Conservation (phyloP, 75 land plant genomes). For the Gnetum montanum region DNA sequence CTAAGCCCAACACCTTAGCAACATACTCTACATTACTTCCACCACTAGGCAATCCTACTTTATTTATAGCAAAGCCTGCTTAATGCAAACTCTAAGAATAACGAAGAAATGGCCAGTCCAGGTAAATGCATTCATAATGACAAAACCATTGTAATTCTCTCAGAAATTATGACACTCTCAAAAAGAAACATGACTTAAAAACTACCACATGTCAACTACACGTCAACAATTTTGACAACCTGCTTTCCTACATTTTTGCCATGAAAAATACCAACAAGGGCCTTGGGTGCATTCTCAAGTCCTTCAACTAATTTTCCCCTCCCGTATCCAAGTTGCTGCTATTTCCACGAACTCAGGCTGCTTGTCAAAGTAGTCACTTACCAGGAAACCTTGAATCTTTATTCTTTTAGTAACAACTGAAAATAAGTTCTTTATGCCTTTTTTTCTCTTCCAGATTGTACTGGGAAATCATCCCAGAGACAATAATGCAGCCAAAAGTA, state of each 20-base stretch:
- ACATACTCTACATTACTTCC: too few relatives aligned
- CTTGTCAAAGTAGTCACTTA: constrained; percentile 31
- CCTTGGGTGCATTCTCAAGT: constrained; percentile 63
- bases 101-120: too few relatives aligned
- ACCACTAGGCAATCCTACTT: too few relatives aligned
- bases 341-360: constrained; percentile 36
- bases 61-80: too few relatives aligned
- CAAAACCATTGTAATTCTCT: too few relatives aligned
- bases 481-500: constrained; percentile 16
- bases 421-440: constrained; percentile 8
- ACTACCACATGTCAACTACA: too few relatives aligned
- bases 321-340: constrained; percentile 18
- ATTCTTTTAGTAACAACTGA: constrained; percentile 2
- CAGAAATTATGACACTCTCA: too few relatives aligned
- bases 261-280: constrained; percentile 53
- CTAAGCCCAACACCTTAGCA: too few relatives aligned
- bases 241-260: constrained; percentile 81
- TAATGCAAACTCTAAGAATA: too few relatives aligned
- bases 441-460: constrained; percentile 9
- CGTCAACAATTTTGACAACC: constrained; percentile 18
- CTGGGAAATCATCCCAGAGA: constrained; percentile 31
- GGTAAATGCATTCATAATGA: too few relatives aligned
- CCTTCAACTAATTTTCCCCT: constrained; percentile 59
- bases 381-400: constrained; percentile 32
- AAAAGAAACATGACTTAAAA: too few relatives aligned